Percentiles rank a stretch among this genome's conserved stretches.
Evolutionary conservation across 345 rosid genomes (phyloP).

Genomic region (Camelina laxa): DNA sequence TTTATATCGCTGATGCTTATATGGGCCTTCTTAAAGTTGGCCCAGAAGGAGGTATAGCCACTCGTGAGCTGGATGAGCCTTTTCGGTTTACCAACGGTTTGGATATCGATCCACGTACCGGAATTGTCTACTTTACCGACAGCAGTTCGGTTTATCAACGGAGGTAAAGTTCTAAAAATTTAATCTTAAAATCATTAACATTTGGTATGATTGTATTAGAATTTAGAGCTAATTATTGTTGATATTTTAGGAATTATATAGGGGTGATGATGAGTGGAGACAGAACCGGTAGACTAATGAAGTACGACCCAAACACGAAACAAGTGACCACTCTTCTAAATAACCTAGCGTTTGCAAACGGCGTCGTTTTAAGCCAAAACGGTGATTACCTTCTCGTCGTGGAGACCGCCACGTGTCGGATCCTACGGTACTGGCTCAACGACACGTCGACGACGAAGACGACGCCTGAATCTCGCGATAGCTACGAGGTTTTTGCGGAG

Average conservation of each 20-base stretch:
- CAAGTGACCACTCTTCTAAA: constrained; percentile 50
- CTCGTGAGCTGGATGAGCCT: constrained; percentile 52
- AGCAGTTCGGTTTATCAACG: constrained; percentile 68
- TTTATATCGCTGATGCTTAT: constrained; percentile 82
- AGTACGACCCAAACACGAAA: constrained; percentile 56
- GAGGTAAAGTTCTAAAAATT: constrained; percentile 46
- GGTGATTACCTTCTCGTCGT: constrained; percentile 55
- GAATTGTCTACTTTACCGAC: constrained; percentile 72
- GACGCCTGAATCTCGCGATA: constrained; percentile 28
- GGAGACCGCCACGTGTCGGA: constrained; percentile 53
- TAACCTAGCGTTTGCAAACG: constrained; percentile 66
- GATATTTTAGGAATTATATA: constrained; percentile 52
- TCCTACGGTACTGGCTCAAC: constrained; percentile 56
- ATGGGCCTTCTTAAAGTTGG: constrained; percentile 80
- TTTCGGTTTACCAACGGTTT: constrained; percentile 59
- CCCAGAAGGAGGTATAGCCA: constrained; percentile 74
- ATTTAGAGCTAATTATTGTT: neutral
- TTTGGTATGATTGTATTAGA: neutral
- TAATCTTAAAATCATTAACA: neutral
- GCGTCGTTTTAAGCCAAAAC: constrained; percentile 53
- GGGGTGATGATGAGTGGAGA: constrained; percentile 54
- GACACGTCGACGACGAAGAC: constrained; percentile 18
- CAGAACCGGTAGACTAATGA: constrained; percentile 66
- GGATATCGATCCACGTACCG: constrained; percentile 62
- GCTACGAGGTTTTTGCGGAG: constrained; percentile 49